These are phyloP conservation scores for Senecio squalidus DNA, from an alignment of 140 eudicot species.

Conservation along the genomic window DNA sequence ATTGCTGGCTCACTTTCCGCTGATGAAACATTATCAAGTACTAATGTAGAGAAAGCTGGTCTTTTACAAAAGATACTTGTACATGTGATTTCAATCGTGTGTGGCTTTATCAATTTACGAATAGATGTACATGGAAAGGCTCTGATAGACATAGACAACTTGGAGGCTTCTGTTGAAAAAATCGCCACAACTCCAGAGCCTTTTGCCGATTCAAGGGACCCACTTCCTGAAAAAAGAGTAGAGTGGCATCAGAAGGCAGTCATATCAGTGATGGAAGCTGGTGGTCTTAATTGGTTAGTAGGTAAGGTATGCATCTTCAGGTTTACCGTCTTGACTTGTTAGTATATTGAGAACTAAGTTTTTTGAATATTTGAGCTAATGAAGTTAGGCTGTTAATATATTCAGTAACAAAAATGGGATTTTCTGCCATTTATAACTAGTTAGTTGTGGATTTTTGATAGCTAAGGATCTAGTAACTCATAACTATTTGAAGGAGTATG, in stretches of 20 bases:
- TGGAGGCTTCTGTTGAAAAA: conserved; percentile 38
- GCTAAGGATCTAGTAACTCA: conserved; percentile 11
- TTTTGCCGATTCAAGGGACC: conserved; percentile 32
- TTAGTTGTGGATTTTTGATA: not conserved
- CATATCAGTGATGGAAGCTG: conserved; percentile 94
- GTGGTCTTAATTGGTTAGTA: conserved; percentile 99
- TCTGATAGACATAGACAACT: conserved; percentile 28
- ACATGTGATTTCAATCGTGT: conserved; percentile 64
- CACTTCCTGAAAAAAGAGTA: conserved; percentile 47
- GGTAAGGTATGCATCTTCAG: conserved; percentile 88
- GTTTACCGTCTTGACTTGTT: conserved; percentile 26
- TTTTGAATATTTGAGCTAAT: conserved; percentile 4
- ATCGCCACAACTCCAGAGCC: conserved; percentile 38
- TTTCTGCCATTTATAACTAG: not conserved
- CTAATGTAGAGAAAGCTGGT: conserved; percentile 49
- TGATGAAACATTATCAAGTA: conserved; percentile 52
- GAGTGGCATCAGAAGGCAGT: conserved; percentile 89
- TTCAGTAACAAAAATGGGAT: not conserved
- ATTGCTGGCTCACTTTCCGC: conserved; percentile 70
- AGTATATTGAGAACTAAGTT: conserved; percentile 11
- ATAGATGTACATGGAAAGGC: conserved; percentile 44
- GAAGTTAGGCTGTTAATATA: not conserved
- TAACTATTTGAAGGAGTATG: too few species aligned
- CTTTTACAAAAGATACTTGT: conserved; percentile 66
- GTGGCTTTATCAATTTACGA: conserved; percentile 54